Evolutionary conservation across 805 yeast species (phyloP).

Genomic region (Lipomyces yamanashiensis): DNA sequence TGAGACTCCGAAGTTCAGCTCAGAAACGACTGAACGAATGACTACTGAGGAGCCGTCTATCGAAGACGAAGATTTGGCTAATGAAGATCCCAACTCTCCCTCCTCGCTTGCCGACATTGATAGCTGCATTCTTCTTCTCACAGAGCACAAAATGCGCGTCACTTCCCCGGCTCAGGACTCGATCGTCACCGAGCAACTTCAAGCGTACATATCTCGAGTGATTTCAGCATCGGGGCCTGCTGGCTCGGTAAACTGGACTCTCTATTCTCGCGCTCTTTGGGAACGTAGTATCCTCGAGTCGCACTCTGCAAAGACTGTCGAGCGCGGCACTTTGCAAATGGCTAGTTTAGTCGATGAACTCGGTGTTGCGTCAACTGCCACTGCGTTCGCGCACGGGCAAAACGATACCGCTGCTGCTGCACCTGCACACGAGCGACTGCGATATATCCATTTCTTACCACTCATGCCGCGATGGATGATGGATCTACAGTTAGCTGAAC

Average conservation of each 20-base stretch:
- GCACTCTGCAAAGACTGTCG: constrained; percentile 79
- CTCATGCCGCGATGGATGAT: constrained; percentile 82
- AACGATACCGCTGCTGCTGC: constrained; percentile 40
- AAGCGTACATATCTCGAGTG: constrained; percentile 74
- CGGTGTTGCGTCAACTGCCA: constrained; percentile 59
- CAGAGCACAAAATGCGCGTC: constrained; percentile 65
- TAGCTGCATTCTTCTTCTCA: constrained; percentile 70
- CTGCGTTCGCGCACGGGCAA: constrained; percentile 31
- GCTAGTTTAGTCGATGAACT: constrained; percentile 88
- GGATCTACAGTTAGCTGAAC: constrained; percentile 83
- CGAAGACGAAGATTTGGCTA: constrained; percentile 44
- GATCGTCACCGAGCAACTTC: constrained; percentile 79
- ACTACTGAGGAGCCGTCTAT: constrained; percentile 30
- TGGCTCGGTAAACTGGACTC: constrained; percentile 65
- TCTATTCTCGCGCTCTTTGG: constrained; percentile 86
- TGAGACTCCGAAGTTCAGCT: constrained; percentile 69
- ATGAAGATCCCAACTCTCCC: constrained; percentile 76
- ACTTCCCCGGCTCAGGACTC: constrained; percentile 68
- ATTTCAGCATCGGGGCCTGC: constrained; percentile 43
- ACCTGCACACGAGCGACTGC: constrained; percentile 59
- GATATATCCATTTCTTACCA: constrained; percentile 74
- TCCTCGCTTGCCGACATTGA: constrained; percentile 75
- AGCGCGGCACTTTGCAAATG: constrained; percentile 92
- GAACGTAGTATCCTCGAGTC: constrained; percentile 85
- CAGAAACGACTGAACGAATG: constrained; percentile 42